These are phyloP conservation scores for Lactifluus hygrophoroides DNA, from an alignment of 768 basidiomycete genomes.

Conservation along the genomic window DNA sequence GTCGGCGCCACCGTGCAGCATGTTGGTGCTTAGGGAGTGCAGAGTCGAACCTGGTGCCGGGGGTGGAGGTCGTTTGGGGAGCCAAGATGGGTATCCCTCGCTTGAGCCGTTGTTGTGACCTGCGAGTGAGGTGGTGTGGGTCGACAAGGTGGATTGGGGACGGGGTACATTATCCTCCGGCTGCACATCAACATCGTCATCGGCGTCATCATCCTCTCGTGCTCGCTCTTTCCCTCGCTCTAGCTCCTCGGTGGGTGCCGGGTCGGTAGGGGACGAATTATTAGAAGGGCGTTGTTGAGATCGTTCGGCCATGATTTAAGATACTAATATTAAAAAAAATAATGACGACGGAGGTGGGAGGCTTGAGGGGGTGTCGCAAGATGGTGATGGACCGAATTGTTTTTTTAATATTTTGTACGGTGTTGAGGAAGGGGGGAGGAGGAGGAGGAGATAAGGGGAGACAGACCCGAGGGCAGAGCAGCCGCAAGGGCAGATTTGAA, in stretches of 20 bases:
- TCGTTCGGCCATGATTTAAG: slow-evolving; percentile 11
- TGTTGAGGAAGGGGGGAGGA: neutral
- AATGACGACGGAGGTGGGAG: too few relatives aligned
- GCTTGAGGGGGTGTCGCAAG: too few relatives aligned
- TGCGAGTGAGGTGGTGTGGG: neutral
- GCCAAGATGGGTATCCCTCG: slow-evolving; percentile 80
- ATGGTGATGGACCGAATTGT: too few relatives aligned
- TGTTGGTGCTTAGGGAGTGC: slow-evolving; percentile 43
- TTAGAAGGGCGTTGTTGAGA: slow-evolving; percentile 12
- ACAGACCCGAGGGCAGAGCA: neutral
- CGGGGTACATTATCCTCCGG: too few relatives aligned
- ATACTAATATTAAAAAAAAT: too few relatives aligned
- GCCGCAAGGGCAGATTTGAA: neutral
- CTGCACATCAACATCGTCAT: neutral
- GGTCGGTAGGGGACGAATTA: neutral
- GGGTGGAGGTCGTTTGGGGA: slow-evolving; percentile 67
- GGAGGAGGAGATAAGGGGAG: slow-evolving; percentile 7
- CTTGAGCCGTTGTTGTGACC: slow-evolving; percentile 2
- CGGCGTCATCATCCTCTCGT: neutral
- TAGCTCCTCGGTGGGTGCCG: neutral
- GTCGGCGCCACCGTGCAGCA: slow-evolving; percentile 19
- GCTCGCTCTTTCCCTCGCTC: neutral
- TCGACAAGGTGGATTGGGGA: neutral
- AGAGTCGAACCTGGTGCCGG: slow-evolving; percentile 68
- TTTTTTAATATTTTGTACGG: too few relatives aligned